Evolutionary conservation across 2,329 filamentous ascomycete species (phyloP).

Genomic region (Triangularia setosa): DNA sequence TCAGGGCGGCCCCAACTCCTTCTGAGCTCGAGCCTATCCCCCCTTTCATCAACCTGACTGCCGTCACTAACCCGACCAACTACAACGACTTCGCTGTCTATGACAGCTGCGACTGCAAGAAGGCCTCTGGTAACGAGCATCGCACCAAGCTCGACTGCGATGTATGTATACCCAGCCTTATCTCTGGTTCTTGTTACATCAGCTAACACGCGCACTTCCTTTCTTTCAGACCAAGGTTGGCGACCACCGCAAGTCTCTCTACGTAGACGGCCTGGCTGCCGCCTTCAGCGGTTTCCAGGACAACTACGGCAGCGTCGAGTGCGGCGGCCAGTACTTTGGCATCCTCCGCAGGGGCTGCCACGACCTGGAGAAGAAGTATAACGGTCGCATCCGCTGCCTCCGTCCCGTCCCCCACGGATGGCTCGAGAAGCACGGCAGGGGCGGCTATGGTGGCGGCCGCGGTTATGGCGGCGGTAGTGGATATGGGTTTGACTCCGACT

Average conservation of each 20-base stretch:
- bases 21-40: not conserved
- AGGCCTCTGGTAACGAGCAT: conserved; percentile 8
- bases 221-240: conserved; percentile 7
- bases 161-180: conserved; percentile 5
- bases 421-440: conserved; percentile 2
- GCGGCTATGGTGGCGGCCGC: not conserved
- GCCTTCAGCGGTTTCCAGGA: conserved; percentile 14
- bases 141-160: conserved; percentile 13
- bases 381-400: conserved; percentile 12
- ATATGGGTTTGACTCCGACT: not conserved
- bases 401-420: conserved; percentile 15
- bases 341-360: conserved; percentile 16
- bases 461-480: conserved; percentile 1
- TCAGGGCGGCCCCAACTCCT: conserved; percentile 9
- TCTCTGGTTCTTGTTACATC: not conserved
- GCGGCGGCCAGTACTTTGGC: conserved; percentile 16
- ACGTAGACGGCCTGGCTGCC: conserved; percentile 9
- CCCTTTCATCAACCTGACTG: conserved; percentile 5
- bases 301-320: conserved; percentile 9
- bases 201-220: not conserved
- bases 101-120: conserved; percentile 15
- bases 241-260: conserved; percentile 17
- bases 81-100: conserved; percentile 8
- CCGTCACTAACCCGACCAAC: not conserved
- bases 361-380: conserved; percentile 12